Percentiles rank a stretch among this genome's conserved stretches.
phyloP scores from a whole-genome alignment of 345 rosid genomes.

The Streptanthus diversifolius region DNA sequence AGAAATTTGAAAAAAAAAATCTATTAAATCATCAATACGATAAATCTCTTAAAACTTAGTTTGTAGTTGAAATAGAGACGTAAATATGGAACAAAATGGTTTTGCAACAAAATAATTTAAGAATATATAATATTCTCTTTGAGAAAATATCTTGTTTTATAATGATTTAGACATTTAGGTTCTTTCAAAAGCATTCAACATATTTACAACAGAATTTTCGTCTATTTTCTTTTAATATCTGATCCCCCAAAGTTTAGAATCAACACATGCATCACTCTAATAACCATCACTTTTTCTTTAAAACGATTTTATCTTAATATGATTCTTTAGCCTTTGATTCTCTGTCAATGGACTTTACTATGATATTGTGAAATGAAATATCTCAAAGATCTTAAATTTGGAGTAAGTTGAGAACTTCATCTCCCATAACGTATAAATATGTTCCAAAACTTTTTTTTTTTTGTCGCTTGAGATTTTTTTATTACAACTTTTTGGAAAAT shows the following conservation, averaged over 20 bases:
- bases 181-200: not conserved
- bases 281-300: not conserved
- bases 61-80: too few species aligned
- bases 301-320: not conserved
- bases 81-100: not conserved
- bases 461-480: not conserved
- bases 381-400: not conserved
- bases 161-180: not conserved
- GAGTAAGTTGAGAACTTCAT: not conserved
- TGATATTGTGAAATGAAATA: not conserved
- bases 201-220: not conserved
- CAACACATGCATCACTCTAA: not conserved
- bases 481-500: too few species aligned
- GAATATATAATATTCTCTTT: not conserved
- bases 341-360: not conserved
- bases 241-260: not conserved
- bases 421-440: not conserved
- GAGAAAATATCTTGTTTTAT: not conserved
- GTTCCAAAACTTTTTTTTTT: not conserved
- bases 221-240: too few species aligned
- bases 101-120: not conserved
- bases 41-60: too few species aligned
- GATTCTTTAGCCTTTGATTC: not conserved
- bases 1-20: too few species aligned
- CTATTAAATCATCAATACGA: too few species aligned